These are phyloP conservation scores for Aotearoamyces nothofagi DNA, from an alignment of 2,329 filamentous ascomycete species.

Conservation along the genomic window DNA sequence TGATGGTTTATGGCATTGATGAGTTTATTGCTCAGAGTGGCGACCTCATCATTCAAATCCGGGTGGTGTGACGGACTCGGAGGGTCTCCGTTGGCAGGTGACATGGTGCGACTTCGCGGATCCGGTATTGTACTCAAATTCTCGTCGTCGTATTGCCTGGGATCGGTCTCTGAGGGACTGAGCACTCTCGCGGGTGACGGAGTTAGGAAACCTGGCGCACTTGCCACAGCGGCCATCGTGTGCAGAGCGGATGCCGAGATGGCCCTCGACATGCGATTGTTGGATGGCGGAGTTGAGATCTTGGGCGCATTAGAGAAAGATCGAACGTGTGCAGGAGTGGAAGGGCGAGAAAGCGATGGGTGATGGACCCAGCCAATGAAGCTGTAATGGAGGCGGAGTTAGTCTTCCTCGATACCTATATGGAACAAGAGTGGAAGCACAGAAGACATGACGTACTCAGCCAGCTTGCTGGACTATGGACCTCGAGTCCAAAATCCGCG, in stretches of 20 bases:
- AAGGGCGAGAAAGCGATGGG: too few relatives aligned
- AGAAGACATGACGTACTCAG: too few relatives aligned
- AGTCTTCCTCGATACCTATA: too few relatives aligned
- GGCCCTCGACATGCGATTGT: conserved; percentile 19
- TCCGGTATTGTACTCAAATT: conserved; percentile 57
- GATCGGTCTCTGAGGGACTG: conserved; percentile 20
- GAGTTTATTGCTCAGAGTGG: conserved; percentile 83
- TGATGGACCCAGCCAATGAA: too few relatives aligned
- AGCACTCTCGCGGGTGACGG: conserved; percentile 15
- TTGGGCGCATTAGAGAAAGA: conserved; percentile 33
- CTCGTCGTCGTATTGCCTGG: too few relatives aligned
- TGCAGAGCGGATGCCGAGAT: conserved; percentile 23
- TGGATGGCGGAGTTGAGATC: conserved; percentile 22
- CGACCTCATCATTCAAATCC: conserved; percentile 58
- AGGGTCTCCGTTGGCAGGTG: conserved; percentile 23
- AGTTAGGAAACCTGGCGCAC: conserved; percentile 10
- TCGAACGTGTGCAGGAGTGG: not conserved
- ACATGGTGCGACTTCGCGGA: conserved; percentile 37
- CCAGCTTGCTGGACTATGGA: too few relatives aligned
- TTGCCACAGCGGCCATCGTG: conserved; percentile 21
- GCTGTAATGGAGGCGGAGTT: too few relatives aligned
- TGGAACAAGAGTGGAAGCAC: too few relatives aligned
- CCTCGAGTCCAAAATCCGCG: too few relatives aligned
- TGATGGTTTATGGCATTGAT: conserved; percentile 97
- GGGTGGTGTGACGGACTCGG: conserved; percentile 30